A percentile compares a stretch with the other conserved stretches of the same genome.
These are phyloP conservation scores for Phytopythium litorale DNA, from an alignment of 352 stramenopile species.

Conservation along the genomic window DNA sequence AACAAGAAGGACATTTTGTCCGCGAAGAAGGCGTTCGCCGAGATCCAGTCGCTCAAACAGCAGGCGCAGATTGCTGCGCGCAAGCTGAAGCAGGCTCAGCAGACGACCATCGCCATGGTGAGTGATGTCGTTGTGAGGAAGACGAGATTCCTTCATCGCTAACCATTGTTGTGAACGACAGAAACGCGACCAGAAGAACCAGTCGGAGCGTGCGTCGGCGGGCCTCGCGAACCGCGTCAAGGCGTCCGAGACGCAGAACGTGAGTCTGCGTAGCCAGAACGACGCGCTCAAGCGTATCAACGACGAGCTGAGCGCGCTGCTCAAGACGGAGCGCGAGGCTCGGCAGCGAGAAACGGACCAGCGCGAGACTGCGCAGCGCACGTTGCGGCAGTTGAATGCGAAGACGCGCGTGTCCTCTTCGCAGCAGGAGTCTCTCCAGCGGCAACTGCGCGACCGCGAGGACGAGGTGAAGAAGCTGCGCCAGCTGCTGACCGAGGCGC, in stretches of 20 bases:
- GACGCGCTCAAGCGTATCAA: constrained; percentile 65
- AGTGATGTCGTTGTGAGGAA: constrained; percentile 10
- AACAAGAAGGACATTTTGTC: constrained; percentile 87
- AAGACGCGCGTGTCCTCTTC: constrained; percentile 64
- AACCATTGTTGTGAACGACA: constrained; percentile 37
- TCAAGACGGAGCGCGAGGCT: constrained; percentile 68
- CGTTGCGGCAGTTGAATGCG: constrained; percentile 58
- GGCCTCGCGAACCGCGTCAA: constrained; percentile 79
- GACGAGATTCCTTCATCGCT: constrained; percentile 14
- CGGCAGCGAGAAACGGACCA: constrained; percentile 65
- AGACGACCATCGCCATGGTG: constrained; percentile 89
- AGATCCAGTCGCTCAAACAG: constrained; percentile 92
- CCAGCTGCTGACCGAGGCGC: constrained; percentile 63
- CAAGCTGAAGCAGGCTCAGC: constrained; percentile 87
- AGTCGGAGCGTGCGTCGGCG: constrained; percentile 87
- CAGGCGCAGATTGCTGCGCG: constrained; percentile 87
- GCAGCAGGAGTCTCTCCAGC: constrained; percentile 65
- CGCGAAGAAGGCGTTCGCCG: constrained; percentile 92
- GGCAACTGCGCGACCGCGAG: constrained; percentile 69
- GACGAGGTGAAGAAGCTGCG: constrained; percentile 80
- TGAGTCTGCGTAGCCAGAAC: constrained; percentile 54
- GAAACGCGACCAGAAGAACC: constrained; percentile 91
- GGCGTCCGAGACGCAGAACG: constrained; percentile 67
- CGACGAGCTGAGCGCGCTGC: constrained; percentile 59
- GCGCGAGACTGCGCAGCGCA: constrained; percentile 58